Conservation (phyloP, 441 rosid species). For the Euphorbia celastroides region DNA sequence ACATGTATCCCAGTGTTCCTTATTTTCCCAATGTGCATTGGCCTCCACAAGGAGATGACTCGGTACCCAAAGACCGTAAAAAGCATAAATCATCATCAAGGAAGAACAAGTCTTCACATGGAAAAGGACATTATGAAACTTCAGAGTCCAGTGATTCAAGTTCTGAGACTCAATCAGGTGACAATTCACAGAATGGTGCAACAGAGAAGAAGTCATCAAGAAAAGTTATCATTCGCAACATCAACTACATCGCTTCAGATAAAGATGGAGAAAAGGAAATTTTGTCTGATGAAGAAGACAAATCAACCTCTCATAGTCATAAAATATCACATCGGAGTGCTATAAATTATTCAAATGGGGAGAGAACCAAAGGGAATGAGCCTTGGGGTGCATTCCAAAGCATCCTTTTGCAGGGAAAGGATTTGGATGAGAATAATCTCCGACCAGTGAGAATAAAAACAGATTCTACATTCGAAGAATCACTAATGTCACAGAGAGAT, state of each 20-base stretch:
- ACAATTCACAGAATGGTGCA: conserved; percentile 31
- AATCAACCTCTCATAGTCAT: no score
- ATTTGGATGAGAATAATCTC: conserved; percentile 34
- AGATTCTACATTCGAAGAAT: conserved; percentile 41
- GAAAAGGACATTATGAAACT: conserved; percentile 37
- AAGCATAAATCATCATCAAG: conserved; percentile 47
- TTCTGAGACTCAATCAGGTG: conserved; percentile 42
- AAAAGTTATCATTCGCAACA: conserved; percentile 91
- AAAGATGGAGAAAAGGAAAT: conserved; percentile 47
- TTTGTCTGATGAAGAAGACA: conserved; percentile 34
- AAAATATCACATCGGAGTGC: conserved; percentile 38
- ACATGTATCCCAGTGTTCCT: conserved; percentile 66
- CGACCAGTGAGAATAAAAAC: conserved; percentile 32
- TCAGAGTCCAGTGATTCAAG: conserved; percentile 50
- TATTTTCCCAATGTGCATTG: no score
- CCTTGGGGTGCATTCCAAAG: conserved; percentile 84
- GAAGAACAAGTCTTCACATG: conserved; percentile 46
- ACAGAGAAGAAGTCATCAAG: conserved; percentile 73
- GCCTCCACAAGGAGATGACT: conserved; percentile 60
- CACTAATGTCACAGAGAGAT: conserved; percentile 43
- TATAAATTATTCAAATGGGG: conserved; percentile 27
- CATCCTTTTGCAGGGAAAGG: conserved; percentile 64
- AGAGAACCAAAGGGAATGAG: conserved; percentile 31
- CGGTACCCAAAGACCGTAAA: conserved; percentile 42
- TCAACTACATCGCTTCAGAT: conserved; percentile 84